These are phyloP conservation scores for Cyberlindnera veronae DNA, from an alignment of 805 yeast genomes.

Conservation along the genomic window DNA sequence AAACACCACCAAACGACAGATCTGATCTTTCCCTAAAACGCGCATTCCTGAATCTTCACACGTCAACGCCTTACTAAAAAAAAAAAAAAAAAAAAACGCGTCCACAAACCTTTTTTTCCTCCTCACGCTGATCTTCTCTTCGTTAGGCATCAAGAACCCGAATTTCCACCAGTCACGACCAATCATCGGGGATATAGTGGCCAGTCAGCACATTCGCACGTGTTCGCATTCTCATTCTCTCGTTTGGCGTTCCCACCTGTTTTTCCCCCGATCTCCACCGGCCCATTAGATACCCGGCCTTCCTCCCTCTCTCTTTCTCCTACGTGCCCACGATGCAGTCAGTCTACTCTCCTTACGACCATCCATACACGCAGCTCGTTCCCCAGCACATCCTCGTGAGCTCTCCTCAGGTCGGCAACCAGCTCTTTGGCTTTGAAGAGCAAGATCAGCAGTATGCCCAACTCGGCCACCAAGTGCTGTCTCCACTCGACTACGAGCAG, in stretches of 20 bases:
- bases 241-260: not conserved
- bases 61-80: too few species aligned
- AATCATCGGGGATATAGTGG: too few species aligned
- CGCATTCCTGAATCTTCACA: too few species aligned
- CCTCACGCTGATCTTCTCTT: not conserved
- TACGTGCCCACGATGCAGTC: constrained; percentile 21
- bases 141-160: too few species aligned
- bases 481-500: constrained; percentile 9
- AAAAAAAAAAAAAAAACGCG: constrained; percentile 4
- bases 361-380: constrained; percentile 23
- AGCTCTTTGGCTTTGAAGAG: constrained; percentile 12
- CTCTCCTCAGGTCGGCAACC: constrained; percentile 20
- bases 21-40: constrained; percentile 1
- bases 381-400: constrained; percentile 26
- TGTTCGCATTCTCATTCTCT: too few species aligned
- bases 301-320: not conserved
- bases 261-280: not conserved
- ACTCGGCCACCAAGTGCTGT: not conserved
- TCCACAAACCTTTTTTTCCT: not conserved
- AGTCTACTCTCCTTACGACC: constrained; percentile 24
- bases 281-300: not conserved
- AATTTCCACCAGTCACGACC: too few species aligned
- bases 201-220: too few species aligned
- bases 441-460: constrained; percentile 1
- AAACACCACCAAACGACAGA: not conserved